Base-by-base conservation (phyloP, 352 stramenopile species). In the Globisporangium rhizosaccharum region DNA sequence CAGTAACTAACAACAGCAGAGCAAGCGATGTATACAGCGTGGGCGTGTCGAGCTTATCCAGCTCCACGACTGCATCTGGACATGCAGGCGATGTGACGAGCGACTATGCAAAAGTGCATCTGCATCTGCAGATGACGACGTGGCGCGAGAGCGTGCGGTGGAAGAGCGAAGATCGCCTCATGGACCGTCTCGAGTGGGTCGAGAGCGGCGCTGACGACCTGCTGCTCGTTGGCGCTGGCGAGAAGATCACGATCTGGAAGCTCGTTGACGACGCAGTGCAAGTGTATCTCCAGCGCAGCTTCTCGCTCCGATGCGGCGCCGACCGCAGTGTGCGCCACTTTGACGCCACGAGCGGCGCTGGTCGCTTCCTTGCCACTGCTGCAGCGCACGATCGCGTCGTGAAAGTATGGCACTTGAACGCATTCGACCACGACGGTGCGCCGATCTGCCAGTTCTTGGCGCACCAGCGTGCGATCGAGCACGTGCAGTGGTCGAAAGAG, bases 201-300 rank as follows among this genome's bases (percentile, higher is more conserved):
- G 79, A 90, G 37, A 84, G 66, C 20, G 81, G 77, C 0, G 82
- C 89, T 20, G 79, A 87, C 48, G 53, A 92, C 42, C 71, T 93
- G 15, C 67, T 86, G n/a, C 61, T 93, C 41, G 52, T 86, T 12
- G 85, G 78, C 33, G 79, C 67, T 2, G 85, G 80, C 9, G 77
- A 88, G 50, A 85, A 85, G 58, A 57, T 95, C 46, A 85, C 79
- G 20, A 76, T 90, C 45, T 95, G 84, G 83, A 93, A 92, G 61
- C 41, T 95, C 10, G 77, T 92, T 12, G 75, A 93, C 47, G 85
- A 95, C 54, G 76, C 80, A 0, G 85, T 87, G 26, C 72, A 88
- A 25, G 71, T 92, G 54, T 92, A 92, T 62, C 60, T 90, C 36
- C 85, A 93, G 61, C 75, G 81, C 11, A 87, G 72, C 64, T 85